A percentile compares a stretch with the other conserved stretches of the same genome.
Evolutionary conservation across 768 basidiomycete genomes (phyloP).

Genomic region (Roridomyces roridus): DNA sequence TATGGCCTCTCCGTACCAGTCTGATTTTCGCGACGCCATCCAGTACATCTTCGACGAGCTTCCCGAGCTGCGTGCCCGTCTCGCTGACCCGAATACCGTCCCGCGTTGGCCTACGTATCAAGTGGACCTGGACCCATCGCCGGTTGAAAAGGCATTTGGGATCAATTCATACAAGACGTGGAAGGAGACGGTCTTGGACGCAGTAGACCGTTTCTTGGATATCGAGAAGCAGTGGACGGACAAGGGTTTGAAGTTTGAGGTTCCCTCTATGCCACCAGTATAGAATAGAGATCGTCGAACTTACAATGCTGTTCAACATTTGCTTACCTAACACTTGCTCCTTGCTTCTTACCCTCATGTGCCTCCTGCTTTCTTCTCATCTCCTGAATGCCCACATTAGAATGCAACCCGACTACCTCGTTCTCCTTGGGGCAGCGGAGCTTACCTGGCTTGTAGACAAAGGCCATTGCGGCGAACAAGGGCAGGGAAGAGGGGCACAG

Average conservation of each 20-base stretch:
- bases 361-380: too few relatives aligned
- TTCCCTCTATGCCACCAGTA: too few relatives aligned
- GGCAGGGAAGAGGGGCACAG: neutral
- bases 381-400: too few relatives aligned
- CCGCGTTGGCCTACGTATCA: constrained; percentile 7
- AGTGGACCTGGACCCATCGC: constrained; percentile 24
- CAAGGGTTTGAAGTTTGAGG: constrained; percentile 12
- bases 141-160: constrained; percentile 27
- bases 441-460: constrained; percentile 25
- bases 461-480: constrained; percentile 13
- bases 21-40: constrained; percentile 11
- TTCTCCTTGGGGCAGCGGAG: neutral
- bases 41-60: constrained; percentile 8
- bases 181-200: constrained; percentile 21
- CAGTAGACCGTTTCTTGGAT: constrained; percentile 12
- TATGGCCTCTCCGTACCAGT: constrained; percentile 4
- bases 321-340: too few relatives aligned
- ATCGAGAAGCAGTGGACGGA: constrained; percentile 19
- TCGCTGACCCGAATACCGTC: neutral
- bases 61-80: constrained; percentile 14
- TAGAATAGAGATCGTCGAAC: too few relatives aligned
- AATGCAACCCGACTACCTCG: too few relatives aligned
- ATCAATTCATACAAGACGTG: constrained; percentile 10
- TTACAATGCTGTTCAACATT: too few relatives aligned
- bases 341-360: too few relatives aligned